phyloP scores from a whole-genome alignment of 2,329 filamentous ascomycete genomes.

The Penicillium sp. region DNA sequence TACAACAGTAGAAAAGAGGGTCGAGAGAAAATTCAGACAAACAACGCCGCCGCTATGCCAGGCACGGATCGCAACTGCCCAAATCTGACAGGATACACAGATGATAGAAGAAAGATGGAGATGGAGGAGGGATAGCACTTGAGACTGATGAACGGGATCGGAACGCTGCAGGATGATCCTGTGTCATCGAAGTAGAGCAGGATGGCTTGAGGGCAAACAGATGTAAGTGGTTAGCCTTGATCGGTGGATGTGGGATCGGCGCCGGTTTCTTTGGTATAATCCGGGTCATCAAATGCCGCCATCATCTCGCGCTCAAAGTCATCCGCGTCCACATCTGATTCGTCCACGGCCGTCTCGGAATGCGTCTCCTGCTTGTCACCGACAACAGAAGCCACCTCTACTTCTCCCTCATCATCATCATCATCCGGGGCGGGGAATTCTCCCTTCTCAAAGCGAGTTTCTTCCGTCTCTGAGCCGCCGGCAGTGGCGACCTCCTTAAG shows the following conservation, averaged over 20 bases:
- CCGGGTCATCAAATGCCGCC: conserved; percentile 57
- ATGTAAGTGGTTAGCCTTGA: neutral
- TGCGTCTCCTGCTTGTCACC: neutral
- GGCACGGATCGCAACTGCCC: conserved; percentile 33
- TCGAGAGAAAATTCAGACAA: conserved; percentile 19
- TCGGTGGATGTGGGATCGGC: neutral
- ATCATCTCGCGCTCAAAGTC: conserved; percentile 60
- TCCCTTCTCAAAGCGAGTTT: conserved; percentile 35
- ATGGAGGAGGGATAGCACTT: neutral
- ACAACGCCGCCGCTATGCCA: conserved; percentile 40
- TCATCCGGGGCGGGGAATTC: conserved; percentile 40
- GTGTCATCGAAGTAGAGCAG: neutral
- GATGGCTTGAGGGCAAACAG: neutral
- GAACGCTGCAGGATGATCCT: neutral
- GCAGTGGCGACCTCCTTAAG: conserved; percentile 43
- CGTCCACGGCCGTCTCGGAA: neutral
- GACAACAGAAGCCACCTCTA: neutral
- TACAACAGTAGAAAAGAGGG: neutral
- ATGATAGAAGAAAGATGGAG: conserved; percentile 4
- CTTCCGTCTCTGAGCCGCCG: conserved; percentile 25
- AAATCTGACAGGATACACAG: conserved; percentile 11
- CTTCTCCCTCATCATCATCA: conserved; percentile 47
- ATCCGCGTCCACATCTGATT: conserved; percentile 50
- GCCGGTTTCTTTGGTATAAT: neutral
- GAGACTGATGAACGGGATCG: conserved; percentile 1